phyloP scores from a whole-genome alignment of 1,139 yeast species.

The Kodamaea ohmeri region DNA sequence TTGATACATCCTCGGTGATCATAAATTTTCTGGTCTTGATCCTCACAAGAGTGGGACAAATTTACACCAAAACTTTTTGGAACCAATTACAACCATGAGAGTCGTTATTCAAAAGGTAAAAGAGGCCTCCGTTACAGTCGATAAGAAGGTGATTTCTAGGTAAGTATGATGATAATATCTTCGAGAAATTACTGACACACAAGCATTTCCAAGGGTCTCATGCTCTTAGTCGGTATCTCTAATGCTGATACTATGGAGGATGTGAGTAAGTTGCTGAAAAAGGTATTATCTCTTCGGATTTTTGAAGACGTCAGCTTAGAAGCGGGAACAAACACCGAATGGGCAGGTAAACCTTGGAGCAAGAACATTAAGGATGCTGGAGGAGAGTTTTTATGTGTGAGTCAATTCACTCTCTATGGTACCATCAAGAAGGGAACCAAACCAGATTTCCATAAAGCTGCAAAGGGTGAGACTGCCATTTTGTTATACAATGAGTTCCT shows the following conservation, averaged over 20 bases:
- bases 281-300: conserved; percentile 60
- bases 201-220: conserved; percentile 69
- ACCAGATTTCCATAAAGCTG: conserved; percentile 91
- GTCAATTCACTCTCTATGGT: conserved; percentile 88
- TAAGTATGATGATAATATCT: conserved; percentile 31
- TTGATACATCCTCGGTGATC: too few species aligned
- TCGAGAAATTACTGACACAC: conserved; percentile 3
- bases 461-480: conserved; percentile 72
- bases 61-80: neutral
- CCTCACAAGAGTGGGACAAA: too few species aligned
- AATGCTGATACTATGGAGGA: conserved; percentile 74
- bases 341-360: conserved; percentile 63
- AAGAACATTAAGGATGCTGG: conserved; percentile 36
- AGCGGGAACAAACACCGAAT: conserved; percentile 38
- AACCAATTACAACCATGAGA: conserved; percentile 54
- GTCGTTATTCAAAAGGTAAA: conserved; percentile 88
- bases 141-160: conserved; percentile 64
- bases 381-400: conserved; percentile 59
- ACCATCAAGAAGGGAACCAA: conserved; percentile 84
- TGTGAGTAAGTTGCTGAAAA: conserved; percentile 63
- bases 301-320: conserved; percentile 57
- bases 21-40: too few species aligned
- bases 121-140: conserved; percentile 83
- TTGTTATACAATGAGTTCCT: conserved; percentile 66
- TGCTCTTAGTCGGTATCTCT: conserved; percentile 82